phyloP scores from a whole-genome alignment of 2,329 filamentous ascomycete species.

The Diaporthe vexans region DNA sequence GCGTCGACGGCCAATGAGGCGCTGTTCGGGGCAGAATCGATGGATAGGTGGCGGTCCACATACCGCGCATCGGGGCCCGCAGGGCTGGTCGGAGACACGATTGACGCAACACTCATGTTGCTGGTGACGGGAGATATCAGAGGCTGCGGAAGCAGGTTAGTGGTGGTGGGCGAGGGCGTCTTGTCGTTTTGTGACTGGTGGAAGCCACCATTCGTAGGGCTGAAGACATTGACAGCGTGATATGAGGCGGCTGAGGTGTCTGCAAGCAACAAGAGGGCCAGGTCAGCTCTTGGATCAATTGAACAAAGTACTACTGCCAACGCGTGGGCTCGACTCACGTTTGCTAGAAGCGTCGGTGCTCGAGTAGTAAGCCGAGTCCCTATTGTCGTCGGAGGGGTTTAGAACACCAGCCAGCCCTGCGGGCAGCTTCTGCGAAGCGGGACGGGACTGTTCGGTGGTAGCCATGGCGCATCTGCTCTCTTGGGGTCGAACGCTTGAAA shows the following conservation, averaged over 20 bases:
- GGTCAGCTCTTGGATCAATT: conserved; percentile 32
- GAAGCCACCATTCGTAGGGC: conserved; percentile 61
- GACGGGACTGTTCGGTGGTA: conserved; percentile 58
- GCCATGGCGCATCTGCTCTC: conserved; percentile 38
- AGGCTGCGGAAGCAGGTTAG: conserved; percentile 64
- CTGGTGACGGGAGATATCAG: conserved; percentile 68
- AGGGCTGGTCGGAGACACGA: conserved; percentile 72
- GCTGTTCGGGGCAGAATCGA: conserved; percentile 56
- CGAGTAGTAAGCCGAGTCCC: conserved; percentile 68
- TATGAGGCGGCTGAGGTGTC: conserved; percentile 63
- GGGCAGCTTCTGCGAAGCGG: conserved; percentile 61
- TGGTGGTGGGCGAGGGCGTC: conserved; percentile 72
- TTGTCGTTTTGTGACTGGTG: conserved; percentile 69
- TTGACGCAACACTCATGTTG: conserved; percentile 76
- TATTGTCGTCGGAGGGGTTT: conserved; percentile 64
- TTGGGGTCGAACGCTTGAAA: conserved; percentile 18
- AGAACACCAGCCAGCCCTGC: conserved; percentile 65
- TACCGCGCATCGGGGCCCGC: conserved; percentile 59
- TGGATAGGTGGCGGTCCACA: conserved; percentile 58
- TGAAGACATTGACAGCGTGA: conserved; percentile 55
- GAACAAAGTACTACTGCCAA: conserved; percentile 1
- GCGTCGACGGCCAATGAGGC: conserved; percentile 51
- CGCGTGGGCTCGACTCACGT: conserved; percentile 55
- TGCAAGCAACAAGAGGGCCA: conserved; percentile 45
- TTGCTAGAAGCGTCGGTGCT: conserved; percentile 64